These are phyloP conservation scores for Monosporascus sp. DNA, from an alignment of 2,329 filamentous ascomycete species.

Conservation along the genomic window DNA sequence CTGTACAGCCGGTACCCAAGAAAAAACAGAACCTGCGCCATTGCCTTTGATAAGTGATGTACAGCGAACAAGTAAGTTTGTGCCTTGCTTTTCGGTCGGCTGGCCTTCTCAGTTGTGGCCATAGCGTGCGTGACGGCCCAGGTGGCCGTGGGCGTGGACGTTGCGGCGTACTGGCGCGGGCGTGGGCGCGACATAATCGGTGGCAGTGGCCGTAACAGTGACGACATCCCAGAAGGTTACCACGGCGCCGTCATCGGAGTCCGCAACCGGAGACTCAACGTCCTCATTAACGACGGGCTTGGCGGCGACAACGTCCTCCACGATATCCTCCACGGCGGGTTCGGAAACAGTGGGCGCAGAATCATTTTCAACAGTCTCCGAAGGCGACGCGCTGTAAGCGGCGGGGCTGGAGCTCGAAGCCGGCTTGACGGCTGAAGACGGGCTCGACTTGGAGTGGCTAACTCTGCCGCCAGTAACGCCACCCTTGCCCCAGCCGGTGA, in stretches of 20 bases:
- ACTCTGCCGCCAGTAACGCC: slow-evolving; percentile 10
- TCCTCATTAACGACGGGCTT: slow-evolving; percentile 5
- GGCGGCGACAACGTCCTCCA: slow-evolving; percentile 10
- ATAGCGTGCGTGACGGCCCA: slow-evolving; percentile 15
- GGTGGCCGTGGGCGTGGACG: slow-evolving; percentile 17
- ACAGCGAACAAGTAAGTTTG: background rate
- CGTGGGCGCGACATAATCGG: slow-evolving; percentile 12
- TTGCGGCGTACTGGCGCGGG: slow-evolving; percentile 11
- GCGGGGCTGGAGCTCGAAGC: background rate
- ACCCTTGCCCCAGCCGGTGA: slow-evolving; percentile 48
- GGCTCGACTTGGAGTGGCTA: slow-evolving; percentile 5
- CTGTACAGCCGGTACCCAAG: too few relatives aligned
- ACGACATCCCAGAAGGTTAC: slow-evolving; percentile 41
- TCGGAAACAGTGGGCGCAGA: slow-evolving; percentile 17
- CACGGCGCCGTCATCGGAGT: slow-evolving; percentile 19
- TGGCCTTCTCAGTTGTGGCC: background rate
- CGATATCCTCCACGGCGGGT: slow-evolving; percentile 30
- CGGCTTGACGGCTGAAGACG: background rate
- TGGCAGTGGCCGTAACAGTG: slow-evolving; percentile 34
- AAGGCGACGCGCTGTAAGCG: background rate
- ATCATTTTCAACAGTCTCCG: slow-evolving; percentile 2
- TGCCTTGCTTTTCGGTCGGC: slow-evolving; percentile 10
- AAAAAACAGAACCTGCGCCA: background rate
- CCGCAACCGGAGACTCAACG: slow-evolving; percentile 10
- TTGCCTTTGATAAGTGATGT: background rate